Base-by-base conservation (phyloP, 805 yeast species). In the Debaryomyces maramus region DNA sequence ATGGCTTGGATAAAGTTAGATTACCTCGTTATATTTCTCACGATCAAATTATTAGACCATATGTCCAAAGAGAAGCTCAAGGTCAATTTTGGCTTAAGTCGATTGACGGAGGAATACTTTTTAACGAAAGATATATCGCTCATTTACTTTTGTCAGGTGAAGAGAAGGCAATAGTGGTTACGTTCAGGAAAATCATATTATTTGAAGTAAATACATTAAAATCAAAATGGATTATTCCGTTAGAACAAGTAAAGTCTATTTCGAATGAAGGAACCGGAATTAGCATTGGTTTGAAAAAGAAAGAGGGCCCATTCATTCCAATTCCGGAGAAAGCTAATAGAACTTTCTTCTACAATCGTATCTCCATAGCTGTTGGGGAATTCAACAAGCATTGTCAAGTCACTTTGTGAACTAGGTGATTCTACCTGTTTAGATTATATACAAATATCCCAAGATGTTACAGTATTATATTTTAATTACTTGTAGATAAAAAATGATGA, bases 81-180 rank as follows among this genome's bases (percentile, higher is more conserved):
- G 99, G 99, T 5, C 97, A 91, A 59, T 85, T 75, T 54, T 88
- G 97, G 93, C 70, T 93, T 45, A 90, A 88, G 63, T 72, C 81
- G 6, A 78, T 87, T 16, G 85, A 85, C 52, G 95, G 95, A 32
- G 97, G 97, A 1, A 66, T 77, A 23, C 88, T 70, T 54, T 75
- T 78, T 49, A 69, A 72, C 35, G 97, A 93, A 52, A 67, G 69
- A 15, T 93, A 93, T 53, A 67, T 93, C 40, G 95, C 97, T 0
- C 98, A 93, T 61, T 78, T 86, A 45, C 76, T 87, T 14, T 68
- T 90, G 33, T 83, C 95, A 1, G 95, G 95, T 6, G 85, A 81
- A 36, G 95, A 88, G 45, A 72, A 77, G 51, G 85, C 83, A 5
- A 83, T 88, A 3, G 65, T 91, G 36, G 81, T 93, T 3, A 86